Base-by-base conservation (phyloP, 768 basidiomycete species). In the Cystofilobasidium bisporidii region DNA sequence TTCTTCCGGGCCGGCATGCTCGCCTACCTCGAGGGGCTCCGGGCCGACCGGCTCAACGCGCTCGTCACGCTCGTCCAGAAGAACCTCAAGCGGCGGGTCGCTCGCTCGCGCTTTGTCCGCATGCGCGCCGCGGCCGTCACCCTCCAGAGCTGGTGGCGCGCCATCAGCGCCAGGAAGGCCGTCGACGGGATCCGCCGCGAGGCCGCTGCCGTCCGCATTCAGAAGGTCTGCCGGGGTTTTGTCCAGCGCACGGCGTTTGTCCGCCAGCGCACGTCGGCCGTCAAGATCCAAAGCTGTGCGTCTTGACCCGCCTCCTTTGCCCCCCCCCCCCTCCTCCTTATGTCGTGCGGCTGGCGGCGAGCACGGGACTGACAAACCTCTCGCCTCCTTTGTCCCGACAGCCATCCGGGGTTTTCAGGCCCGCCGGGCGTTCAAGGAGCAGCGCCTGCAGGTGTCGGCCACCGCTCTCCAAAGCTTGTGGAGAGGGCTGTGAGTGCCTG, bases 1-100 rank as follows among this genome's bases (percentile, higher is more conserved):
- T 99, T 99, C 81, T 98, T 99, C 83, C 85, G 96, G 69, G 93
- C 96, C 17, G 96, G 96, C 71, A 97, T 98, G 91, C 86, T 99
- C 64, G 94, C 96, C 32, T 88, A 88, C 9, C 82, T 99, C 55
- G 96, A 99, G 79, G 85, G 89, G 20, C 81, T 93, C 64, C 88
- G 96, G 47, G 86, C 91, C 10, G 86, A 88, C 69, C 82, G 89
- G 68, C 83, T 98, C 63, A 93, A 94, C 75, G 81, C 86, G 26
- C 84, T 99, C 79, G 91, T 93, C 69, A 96, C 92, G 17, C 84
- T 96, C 61, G 87, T 99, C 3, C 96, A 98, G 80, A 98, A 98
- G 84, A 97, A 98, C 77, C 87, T 98, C 81, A 84, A 88, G 59
- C 82, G 94, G 62, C 82, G 84, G 56, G 83, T 96, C 81, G 91